Evolutionary conservation across 768 basidiomycete species (phyloP).

Genomic region (Mrakia hoshinonis): DNA sequence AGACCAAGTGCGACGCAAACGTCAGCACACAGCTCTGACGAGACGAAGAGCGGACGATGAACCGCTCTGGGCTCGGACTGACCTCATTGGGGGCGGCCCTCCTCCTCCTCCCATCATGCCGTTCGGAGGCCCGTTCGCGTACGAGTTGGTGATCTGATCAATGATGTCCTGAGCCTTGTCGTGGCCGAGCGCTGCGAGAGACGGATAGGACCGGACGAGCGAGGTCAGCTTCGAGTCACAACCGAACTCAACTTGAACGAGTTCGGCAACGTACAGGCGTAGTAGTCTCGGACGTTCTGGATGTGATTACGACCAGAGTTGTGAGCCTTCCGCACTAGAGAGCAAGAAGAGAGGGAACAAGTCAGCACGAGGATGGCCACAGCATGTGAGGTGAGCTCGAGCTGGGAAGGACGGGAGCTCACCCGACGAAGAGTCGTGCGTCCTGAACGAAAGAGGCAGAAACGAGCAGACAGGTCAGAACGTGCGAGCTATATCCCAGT

Average conservation of each 20-base stretch:
- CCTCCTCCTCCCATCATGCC: conserved; percentile 8
- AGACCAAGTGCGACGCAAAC: neutral
- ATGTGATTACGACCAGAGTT: conserved; percentile 96
- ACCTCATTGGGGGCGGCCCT: conserved; percentile 21
- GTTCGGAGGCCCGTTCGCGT: conserved; percentile 44
- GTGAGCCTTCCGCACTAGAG: conserved; percentile 86
- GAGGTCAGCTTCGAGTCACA: neutral
- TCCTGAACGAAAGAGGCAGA: conserved; percentile 36
- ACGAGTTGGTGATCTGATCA: conserved; percentile 91
- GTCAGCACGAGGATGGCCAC: neutral
- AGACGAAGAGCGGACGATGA: neutral
- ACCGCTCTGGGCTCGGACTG: neutral
- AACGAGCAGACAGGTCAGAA: neutral
- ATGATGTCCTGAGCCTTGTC: conserved; percentile 98
- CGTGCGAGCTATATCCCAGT: neutral
- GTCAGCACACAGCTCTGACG: too few relatives aligned
- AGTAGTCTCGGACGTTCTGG: conserved; percentile 92
- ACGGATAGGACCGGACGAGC: neutral
- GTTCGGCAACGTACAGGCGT: conserved; percentile 59
- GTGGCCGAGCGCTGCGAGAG: conserved; percentile 49
- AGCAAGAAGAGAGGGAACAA: neutral
- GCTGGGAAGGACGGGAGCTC: conserved; percentile 32
- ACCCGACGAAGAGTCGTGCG: conserved; percentile 91
- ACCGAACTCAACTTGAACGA: neutral
- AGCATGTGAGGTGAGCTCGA: neutral